These are phyloP conservation scores for Carex kokanica DNA, from an alignment of 176 grass and related monocot genomes.

Conservation along the genomic window DNA sequence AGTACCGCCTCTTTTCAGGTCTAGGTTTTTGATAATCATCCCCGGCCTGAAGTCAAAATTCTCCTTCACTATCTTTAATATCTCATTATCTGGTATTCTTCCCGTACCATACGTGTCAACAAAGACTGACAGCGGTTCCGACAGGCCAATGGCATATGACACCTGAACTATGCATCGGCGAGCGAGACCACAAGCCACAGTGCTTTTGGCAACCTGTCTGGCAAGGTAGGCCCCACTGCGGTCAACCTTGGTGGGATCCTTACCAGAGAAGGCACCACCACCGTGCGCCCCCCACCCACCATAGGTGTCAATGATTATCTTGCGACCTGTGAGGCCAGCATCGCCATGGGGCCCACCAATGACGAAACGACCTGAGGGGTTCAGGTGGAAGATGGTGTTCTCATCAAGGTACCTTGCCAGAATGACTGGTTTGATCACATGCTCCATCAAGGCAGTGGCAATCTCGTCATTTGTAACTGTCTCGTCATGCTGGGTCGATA, in stretches of 20 bases:
- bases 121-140: slow-evolving; percentile 33
- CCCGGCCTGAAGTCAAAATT: slow-evolving; percentile 48
- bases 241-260: slow-evolving; percentile 38
- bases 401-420: slow-evolving; percentile 28
- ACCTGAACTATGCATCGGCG: slow-evolving; percentile 32
- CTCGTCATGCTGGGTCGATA: slow-evolving; percentile 20
- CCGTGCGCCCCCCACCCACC: slow-evolving; percentile 36
- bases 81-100: slow-evolving; percentile 38
- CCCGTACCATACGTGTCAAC: slow-evolving; percentile 42
- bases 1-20: slow-evolving; percentile 34
- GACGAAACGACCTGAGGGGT: slow-evolving; percentile 36
- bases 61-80: slow-evolving; percentile 39
- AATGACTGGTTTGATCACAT: slow-evolving; percentile 30
- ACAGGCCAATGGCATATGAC: slow-evolving; percentile 39
- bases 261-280: slow-evolving; percentile 36
- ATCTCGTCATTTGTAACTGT: slow-evolving; percentile 22
- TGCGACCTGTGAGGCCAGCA: slow-evolving; percentile 33
- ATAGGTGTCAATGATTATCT: slow-evolving; percentile 37
- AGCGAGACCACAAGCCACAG: slow-evolving; percentile 21
- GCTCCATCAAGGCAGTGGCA: slow-evolving; percentile 1
- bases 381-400: slow-evolving; percentile 39
- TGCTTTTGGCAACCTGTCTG: slow-evolving; percentile 28
- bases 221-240: slow-evolving; percentile 34
- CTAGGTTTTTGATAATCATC: slow-evolving; percentile 44
- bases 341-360: slow-evolving; percentile 34